A percentile compares a stretch with the other conserved stretches of the same genome.
Conservation (phyloP, 306 rosid genomes). For the Biancaea sappan region DNA sequence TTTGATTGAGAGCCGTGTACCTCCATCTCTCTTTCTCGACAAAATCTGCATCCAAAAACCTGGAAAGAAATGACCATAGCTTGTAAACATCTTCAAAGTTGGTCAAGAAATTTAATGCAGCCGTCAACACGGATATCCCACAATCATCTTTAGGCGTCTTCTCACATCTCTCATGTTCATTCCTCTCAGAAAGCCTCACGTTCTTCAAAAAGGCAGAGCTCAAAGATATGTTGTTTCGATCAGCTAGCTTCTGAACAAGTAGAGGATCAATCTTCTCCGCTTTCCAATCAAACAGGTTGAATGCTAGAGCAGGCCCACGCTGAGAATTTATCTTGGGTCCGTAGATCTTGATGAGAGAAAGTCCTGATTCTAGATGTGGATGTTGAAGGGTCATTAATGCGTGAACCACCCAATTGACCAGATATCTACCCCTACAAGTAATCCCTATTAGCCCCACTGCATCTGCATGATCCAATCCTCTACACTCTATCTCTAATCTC, state of each 20-base stretch:
- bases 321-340: constrained; percentile 63
- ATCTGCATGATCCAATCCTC: constrained; percentile 84
- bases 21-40: constrained; percentile 94
- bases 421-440: constrained; percentile 55
- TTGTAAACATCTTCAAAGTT: constrained; percentile 74
- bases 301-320: constrained; percentile 76
- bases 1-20: constrained; percentile 79
- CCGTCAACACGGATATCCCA: constrained; percentile 54
- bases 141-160: background rate
- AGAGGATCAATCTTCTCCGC: constrained; percentile 74
- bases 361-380: constrained; percentile 58
- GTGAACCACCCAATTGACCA: constrained; percentile 76
- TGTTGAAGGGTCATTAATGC: constrained; percentile 76
- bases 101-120: constrained; percentile 62
- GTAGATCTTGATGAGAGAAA: constrained; percentile 60
- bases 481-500: constrained; percentile 46
- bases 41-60: constrained; percentile 87
- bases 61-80: constrained; percentile 77
- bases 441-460: constrained; percentile 62
- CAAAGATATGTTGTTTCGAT: constrained; percentile 62
- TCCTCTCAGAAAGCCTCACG: constrained; percentile 49
- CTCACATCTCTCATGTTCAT: constrained; percentile 38
- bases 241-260: constrained; percentile 83
- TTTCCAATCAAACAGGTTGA: constrained; percentile 90
- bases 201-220: constrained; percentile 50